phyloP scores from a whole-genome alignment of 2,329 filamentous ascomycete species.

The Penicillium sp. region DNA sequence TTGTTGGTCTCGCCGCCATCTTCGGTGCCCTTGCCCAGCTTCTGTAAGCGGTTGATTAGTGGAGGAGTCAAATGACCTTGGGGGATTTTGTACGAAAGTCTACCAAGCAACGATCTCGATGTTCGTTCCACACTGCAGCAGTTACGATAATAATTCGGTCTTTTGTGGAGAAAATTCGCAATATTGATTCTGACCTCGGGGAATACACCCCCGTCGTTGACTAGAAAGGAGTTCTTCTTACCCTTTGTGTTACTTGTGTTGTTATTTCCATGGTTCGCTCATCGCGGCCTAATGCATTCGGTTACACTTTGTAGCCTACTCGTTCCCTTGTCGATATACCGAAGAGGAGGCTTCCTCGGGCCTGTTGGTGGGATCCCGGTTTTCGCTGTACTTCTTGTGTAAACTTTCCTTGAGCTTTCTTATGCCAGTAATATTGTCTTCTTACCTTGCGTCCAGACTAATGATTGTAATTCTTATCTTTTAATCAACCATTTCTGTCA shows the following conservation, averaged over 20 bases:
- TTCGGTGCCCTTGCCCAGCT: constrained; percentile 48
- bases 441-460: background rate
- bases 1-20: constrained; percentile 45
- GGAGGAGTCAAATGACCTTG: constrained; percentile 20
- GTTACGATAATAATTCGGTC: constrained; percentile 46
- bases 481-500: background rate
- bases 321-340: constrained; percentile 7
- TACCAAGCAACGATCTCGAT: constrained; percentile 36
- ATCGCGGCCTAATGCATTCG: constrained; percentile 23
- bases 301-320: constrained; percentile 18
- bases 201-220: constrained; percentile 15
- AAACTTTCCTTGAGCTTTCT: constrained; percentile 27
- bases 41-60: constrained; percentile 44
- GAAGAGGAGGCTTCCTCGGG: constrained; percentile 1
- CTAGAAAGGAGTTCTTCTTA: constrained; percentile 25
- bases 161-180: constrained; percentile 33
- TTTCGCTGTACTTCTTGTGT: constrained; percentile 19
- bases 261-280: constrained; percentile 18
- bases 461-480: constrained; percentile 6
- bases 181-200: constrained; percentile 25
- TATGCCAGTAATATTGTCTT: constrained; percentile 14
- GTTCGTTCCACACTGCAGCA: constrained; percentile 34
- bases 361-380: constrained; percentile 1
- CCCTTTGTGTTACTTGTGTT: constrained; percentile 15
- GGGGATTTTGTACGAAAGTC: constrained; percentile 39